These are phyloP conservation scores for Begonia peltatifolia DNA, from an alignment of 306 rosid species.

Conservation along the genomic window DNA sequence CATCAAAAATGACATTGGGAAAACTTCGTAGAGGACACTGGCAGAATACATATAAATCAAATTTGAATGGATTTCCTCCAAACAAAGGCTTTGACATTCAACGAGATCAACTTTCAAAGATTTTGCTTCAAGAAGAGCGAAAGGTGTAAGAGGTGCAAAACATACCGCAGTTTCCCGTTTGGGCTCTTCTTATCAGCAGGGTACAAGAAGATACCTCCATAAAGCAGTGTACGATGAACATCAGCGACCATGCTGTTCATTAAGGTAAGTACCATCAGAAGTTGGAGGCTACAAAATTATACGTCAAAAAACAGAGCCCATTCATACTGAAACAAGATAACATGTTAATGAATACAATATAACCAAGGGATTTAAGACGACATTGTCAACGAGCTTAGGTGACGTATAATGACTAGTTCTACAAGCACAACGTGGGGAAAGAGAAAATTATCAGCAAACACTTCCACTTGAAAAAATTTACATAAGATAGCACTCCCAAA, in stretches of 20 bases:
- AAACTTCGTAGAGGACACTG: slow-evolving; percentile 89
- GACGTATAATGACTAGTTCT: too few relatives aligned
- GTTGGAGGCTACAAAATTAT: neutral
- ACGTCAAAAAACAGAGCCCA: neutral
- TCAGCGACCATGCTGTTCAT: slow-evolving; percentile 94
- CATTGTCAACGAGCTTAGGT: too few relatives aligned
- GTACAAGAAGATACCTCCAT: slow-evolving; percentile 92
- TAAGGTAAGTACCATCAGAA: slow-evolving; percentile 3
- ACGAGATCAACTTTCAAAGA: neutral
- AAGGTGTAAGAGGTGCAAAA: neutral
- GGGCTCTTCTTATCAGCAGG: slow-evolving; percentile 97
- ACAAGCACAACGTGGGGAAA: too few relatives aligned
- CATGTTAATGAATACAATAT: too few relatives aligned
- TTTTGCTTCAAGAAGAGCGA: neutral
- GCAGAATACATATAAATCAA: neutral
- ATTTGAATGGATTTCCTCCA: too few relatives aligned
- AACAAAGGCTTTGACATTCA: neutral
- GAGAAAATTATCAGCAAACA: too few relatives aligned
- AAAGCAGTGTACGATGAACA: slow-evolving; percentile 95
- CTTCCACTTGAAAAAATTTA: too few relatives aligned
- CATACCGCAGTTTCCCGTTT: slow-evolving; percentile 91
- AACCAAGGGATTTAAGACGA: too few relatives aligned
- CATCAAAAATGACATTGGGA: slow-evolving; percentile 93
- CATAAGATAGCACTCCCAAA: too few relatives aligned
- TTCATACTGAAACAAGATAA: neutral